Base-by-base conservation (phyloP, 2,329 filamentous ascomycete genomes). In the Aspergillus puulaauensis region DNA sequence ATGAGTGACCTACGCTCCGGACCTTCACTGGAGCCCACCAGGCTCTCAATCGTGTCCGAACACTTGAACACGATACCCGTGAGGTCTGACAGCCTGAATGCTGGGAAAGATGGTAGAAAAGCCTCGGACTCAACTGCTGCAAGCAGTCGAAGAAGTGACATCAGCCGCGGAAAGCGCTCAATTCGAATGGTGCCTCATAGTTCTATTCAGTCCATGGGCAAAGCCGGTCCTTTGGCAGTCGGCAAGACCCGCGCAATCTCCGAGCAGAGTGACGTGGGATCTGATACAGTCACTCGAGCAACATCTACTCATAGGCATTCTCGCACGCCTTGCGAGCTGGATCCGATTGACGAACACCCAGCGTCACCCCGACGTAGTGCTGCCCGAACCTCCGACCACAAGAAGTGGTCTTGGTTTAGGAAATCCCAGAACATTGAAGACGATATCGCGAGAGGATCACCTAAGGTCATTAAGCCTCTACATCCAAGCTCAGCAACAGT, bases 131-230 rank as follows among this genome's bases (percentile, higher is more conserved):
- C 37, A 12, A 39, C 53, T 8, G 56, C 56, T 2, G 47, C 58
- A 9, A 61, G 44, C 33, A 49, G 54, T 23, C 58, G 41, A 6
- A 39, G 59, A 33, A 52, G 49, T 35, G 61, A 59, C 43, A 59
- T 52, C 56, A 60, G 52, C 41, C 60, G 52, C 19, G 65, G 64
- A 11, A 75, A 68, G 55, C 72, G 76, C 31, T 86, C 84, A 0
- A 83, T 87, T 44, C 79, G 85, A 12, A 73, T 87, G 61, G 83
- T 87, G 3, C 77, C 81, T 27, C 77, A 79, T 9, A 82, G 81
- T 37, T 80, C 82, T 4, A 67, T 79, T 9, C 76, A 73, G 4
- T 77, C 75, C 6, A 74, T 77, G 24, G 69, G 70, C 31, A 73
- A 71, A 15, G 67, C 83, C 7, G 82, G 80, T 40, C 82, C 84